Base-by-base conservation (phyloP, 2,329 filamentous ascomycete genomes). In the Fusarium sp. region DNA sequence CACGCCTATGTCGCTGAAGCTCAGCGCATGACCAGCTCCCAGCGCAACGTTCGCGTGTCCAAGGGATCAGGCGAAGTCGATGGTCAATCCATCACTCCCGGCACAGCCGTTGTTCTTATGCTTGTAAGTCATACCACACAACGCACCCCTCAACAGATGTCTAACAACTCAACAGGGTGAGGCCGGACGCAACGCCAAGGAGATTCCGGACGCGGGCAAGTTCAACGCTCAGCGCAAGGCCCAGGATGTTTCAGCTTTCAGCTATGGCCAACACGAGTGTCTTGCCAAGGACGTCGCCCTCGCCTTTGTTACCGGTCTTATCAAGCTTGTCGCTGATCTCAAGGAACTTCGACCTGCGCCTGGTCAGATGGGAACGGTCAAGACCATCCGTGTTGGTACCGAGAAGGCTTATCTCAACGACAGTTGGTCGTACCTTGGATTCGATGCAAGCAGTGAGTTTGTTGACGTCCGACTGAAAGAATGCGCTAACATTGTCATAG, bases 211-310 rank as follows among this genome's bases (percentile, higher is more conserved):
- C 24, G 76, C 82, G 1, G 70, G 77, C 40, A 76, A 79, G 57
- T 85, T 87, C 65, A 78, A 83, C 41, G 77, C 83, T 3, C 77
- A 80, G 25, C 82, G 85, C 58, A 78, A 81, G 62, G 6, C 77
- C n/a, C 22, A 77, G 6, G 73, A 78, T 3, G 82, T 86, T 30
- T 79, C 81, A 3, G 77, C 83, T 22, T 85, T 82, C 63, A 83
- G 83, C 69, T 81, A 81, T 56, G 84, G 84, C 0, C 80, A 82
- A 32, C 84, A 87, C 72, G 79, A 83, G 29, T 86, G 84, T 60
- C 30, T 85, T 3, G 82, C 79, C 41, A 78, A 79, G 38, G 78
- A 84, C 6, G 69, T 85, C 2, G 79, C 82, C 0, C 76, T 81
- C 15, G 75, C 80, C 0, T 84, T 81, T 46, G 74, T 86, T 8